Evolutionary conservation across 2,329 filamentous ascomycete genomes (phyloP), one percentile per base, ranked within the genome.

Genomic region (Hymenoscyphus scutula): DNA sequence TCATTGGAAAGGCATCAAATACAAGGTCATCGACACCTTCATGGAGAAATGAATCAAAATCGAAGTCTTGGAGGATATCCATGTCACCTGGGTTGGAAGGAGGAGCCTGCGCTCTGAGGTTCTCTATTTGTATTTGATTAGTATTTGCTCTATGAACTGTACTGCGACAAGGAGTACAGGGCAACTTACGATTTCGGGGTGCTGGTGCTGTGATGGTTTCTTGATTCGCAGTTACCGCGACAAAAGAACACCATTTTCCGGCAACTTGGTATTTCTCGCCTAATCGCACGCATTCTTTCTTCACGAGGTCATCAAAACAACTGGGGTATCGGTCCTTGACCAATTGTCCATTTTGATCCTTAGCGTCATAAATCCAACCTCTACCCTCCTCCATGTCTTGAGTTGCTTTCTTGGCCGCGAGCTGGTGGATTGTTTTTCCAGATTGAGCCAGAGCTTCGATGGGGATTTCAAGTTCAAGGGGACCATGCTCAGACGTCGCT

Each of bases 241-340:
- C 84, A 65, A 92, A 92, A 0, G 88, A 90, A 69, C 85, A 89
- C 82, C 85, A 90, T 70, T 87, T 89, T 1, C 87, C 84, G 2
- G 81, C 84, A 8, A 92, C 82, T 68, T 90, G 87, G 69, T 85
- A 90, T 62, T 81, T 78, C 13, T 87, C 80, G 0, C 89, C 89
- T 0, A 92, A 77, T 0, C 83, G 77, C 1, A 91, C 86, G 8
- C 82, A 87, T 70, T 92, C 89, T 1, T 82, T 80, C 71, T 89
- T 82, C 0, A 87, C 82, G 70, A 91, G 80, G 55, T 85, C 81
- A 13, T 80, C 74, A 70, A 88, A 87, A 3, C 78, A 80, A 17
- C 79, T 78, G 3, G 78, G 73, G 51, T 82, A 77, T 56, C 77
- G 75, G 5, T 83, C 74, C 45, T 80, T 80, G 19, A 87, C 71